phyloP scores from a whole-genome alignment of 352 stramenopile species.

The Pythium apleroticum region DNA sequence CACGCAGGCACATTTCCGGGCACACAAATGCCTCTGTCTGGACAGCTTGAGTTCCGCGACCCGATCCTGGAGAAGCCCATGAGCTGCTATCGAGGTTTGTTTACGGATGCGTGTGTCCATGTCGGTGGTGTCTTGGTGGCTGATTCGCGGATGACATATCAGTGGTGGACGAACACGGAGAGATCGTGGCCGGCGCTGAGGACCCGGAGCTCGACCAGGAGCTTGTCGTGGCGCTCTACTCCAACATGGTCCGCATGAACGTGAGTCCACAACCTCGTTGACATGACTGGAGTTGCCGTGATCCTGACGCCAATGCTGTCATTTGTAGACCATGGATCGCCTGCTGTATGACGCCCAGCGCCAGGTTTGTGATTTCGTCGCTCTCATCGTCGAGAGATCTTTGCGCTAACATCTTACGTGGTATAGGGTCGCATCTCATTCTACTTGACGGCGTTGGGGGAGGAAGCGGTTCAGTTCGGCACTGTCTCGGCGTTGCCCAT shows the following conservation, averaged over 20 bases:
- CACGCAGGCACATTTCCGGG: constrained; percentile 64
- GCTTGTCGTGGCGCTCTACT: constrained; percentile 86
- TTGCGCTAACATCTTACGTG: neutral
- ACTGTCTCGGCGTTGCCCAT: constrained; percentile 88
- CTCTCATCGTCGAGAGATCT: neutral
- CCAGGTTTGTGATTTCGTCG: constrained; percentile 6
- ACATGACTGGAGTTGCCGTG: neutral
- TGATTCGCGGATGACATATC: constrained; percentile 22
- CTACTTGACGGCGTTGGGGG: constrained; percentile 93
- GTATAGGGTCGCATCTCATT: constrained; percentile 96
- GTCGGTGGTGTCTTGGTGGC: neutral
- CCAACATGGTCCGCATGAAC: constrained; percentile 80
- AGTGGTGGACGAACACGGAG: constrained; percentile 87
- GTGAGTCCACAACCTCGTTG: constrained; percentile 23
- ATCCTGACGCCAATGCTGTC: neutral
- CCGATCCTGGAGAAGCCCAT: constrained; percentile 81
- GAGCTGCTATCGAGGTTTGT: constrained; percentile 89
- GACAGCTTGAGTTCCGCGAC: constrained; percentile 85
- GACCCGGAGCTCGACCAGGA: constrained; percentile 80
- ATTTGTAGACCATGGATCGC: constrained; percentile 92
- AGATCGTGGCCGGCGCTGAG: constrained; percentile 64
- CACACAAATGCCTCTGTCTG: constrained; percentile 88
- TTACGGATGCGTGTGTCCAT: neutral
- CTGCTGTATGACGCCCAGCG: constrained; percentile 97
- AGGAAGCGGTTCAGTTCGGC: constrained; percentile 96